phyloP scores from a whole-genome alignment of 257 asterid genomes.

The Linaria vulgaris region DNA sequence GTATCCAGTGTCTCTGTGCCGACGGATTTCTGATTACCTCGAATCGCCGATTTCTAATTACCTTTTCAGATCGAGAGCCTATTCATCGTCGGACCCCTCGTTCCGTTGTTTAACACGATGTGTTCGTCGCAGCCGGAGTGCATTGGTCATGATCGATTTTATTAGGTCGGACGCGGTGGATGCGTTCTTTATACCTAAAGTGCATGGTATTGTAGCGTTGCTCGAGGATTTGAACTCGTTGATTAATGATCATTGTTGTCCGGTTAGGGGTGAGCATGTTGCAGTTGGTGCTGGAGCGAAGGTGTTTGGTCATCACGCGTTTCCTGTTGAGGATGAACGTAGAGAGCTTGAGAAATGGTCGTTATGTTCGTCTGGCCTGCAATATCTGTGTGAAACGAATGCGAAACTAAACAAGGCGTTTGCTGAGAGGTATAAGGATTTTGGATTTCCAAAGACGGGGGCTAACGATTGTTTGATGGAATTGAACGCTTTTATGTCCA shows the following conservation, averaged over 20 bases:
- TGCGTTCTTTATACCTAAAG: too few species aligned
- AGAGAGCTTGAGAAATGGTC: not conserved
- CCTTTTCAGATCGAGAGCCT: not conserved
- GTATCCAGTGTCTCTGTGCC: not conserved
- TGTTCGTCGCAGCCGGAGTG: not conserved
- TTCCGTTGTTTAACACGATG: not conserved
- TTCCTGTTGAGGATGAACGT: not conserved
- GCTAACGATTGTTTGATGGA: not conserved
- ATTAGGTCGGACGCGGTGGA: too few species aligned
- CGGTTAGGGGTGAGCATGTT: not conserved
- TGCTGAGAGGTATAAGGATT: not conserved
- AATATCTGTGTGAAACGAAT: not conserved
- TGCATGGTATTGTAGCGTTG: not conserved
- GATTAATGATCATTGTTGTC: not conserved
- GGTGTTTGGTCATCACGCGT: too few species aligned
- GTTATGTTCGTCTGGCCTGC: slow-evolving; percentile 2
- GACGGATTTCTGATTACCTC: too few species aligned
- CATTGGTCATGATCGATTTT: not conserved
- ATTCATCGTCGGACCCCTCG: not conserved
- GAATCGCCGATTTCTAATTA: too few species aligned
- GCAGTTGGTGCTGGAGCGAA: too few species aligned
- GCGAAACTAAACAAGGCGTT: not conserved
- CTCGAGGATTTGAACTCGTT: not conserved
- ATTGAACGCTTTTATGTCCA: too few species aligned
- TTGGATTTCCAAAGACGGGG: not conserved